These are phyloP conservation scores for Vicia villosa DNA, from an alignment of 306 rosid species.

Conservation along the genomic window DNA sequence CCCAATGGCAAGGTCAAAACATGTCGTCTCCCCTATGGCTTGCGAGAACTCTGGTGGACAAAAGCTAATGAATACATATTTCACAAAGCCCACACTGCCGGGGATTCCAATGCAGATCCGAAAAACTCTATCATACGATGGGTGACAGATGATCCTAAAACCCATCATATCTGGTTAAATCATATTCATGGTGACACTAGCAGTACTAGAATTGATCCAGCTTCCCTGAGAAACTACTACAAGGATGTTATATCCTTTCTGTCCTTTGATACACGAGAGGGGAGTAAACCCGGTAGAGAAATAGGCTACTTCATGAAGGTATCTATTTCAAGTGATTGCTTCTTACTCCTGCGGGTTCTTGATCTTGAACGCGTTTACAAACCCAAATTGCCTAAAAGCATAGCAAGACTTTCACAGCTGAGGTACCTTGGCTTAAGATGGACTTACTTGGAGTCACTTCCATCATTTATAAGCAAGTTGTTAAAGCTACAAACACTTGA, in stretches of 20 bases:
- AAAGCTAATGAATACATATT: neutral
- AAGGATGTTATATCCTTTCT: slow-evolving; percentile 23
- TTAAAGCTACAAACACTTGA: too few species aligned
- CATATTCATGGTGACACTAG: slow-evolving; percentile 24
- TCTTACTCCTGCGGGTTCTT: slow-evolving; percentile 34
- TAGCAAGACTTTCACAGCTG: slow-evolving; percentile 32
- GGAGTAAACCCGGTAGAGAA: slow-evolving; percentile 42
- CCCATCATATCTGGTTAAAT: neutral
- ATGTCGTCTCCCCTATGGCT: slow-evolving; percentile 32
- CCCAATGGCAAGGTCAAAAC: slow-evolving; percentile 37
- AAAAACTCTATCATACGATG: neutral
- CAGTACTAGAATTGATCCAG: neutral
- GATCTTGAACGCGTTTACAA: slow-evolving; percentile 49
- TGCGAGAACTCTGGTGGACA: slow-evolving; percentile 6
- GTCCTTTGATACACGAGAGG: slow-evolving; percentile 39
- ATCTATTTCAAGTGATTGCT: slow-evolving; percentile 6
- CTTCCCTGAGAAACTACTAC: neutral
- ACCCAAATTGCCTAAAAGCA: slow-evolving; percentile 39
- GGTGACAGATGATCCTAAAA: slow-evolving; percentile 10
- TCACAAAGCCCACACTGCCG: neutral
- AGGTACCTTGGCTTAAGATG: slow-evolving; percentile 49
- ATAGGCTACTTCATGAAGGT: slow-evolving; percentile 3
- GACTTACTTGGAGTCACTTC: too few species aligned
- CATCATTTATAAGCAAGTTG: too few species aligned
- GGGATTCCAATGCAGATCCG: neutral